Base-by-base conservation (phyloP, 139 green algal species). In the Limnomonas spitsbergensis region DNA sequence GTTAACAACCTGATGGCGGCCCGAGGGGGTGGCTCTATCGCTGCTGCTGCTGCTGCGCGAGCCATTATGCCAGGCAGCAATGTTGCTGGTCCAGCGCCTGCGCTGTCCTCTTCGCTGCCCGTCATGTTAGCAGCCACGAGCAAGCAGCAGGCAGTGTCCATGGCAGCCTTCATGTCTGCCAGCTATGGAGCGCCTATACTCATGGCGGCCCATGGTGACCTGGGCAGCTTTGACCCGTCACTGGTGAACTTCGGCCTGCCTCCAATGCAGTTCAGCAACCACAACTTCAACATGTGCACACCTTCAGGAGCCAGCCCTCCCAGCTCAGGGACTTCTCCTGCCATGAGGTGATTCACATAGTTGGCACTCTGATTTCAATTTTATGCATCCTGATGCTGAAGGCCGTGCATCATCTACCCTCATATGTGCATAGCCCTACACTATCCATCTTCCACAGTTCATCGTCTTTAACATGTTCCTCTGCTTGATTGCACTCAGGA, bases 11-110 rank as follows among this genome's bases (percentile, higher is more conserved):
- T 47, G 68, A 32, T 6, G 3, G 42, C 3, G 9, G 3, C 42
- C 3, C 68, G 61, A 7, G 61, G 6, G 3, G 68, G 9, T 32
- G 68, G 68, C 35, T 74, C 68, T 9, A 74, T 74, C 24, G 68
- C 68, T 74, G 68, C 68, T 32, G 68, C 68, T 32, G 68, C 68
- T 14, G 56, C 56, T 35, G 4, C 47, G 14, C n/a, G n/a, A n/a
- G n/a, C n/a, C n/a, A n/a, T n/a, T n/a, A 61, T 61, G 47, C 20
- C 47, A 61, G 20, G 20, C 20, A 61, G 47, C 47, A 61, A 20
- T 47, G 29, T 29, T 32, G 68, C 20, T 9, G 7, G 35, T 32
- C 3, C 7, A 26, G 14, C 47, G 14, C 47, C 14, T 14, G 14
- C 20, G 14, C 20, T 61, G 14, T 3, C 68, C 29, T 70, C 56